These are phyloP conservation scores for Tephrocybe rancida DNA, from an alignment of 768 basidiomycete genomes.

Conservation along the genomic window DNA sequence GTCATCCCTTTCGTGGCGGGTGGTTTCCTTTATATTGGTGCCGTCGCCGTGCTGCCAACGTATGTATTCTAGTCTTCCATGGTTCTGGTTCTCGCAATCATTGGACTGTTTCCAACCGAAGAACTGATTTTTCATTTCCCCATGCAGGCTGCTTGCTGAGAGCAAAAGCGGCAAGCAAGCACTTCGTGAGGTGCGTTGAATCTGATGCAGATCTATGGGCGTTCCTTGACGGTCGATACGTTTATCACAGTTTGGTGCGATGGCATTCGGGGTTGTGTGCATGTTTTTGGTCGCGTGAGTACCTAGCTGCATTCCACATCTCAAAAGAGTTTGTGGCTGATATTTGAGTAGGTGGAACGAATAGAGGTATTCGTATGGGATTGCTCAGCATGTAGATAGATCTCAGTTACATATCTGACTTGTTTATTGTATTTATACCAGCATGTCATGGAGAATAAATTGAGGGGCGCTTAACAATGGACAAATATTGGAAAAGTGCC, in stretches of 20 bases:
- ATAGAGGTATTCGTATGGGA: slow-evolving; percentile 28
- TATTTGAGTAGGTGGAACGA: slow-evolving; percentile 69
- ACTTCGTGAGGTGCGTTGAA: slow-evolving; percentile 75
- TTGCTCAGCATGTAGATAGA: neutral
- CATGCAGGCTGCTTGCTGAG: slow-evolving; percentile 70
- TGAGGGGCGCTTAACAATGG: too few relatives aligned
- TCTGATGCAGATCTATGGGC: slow-evolving; percentile 8
- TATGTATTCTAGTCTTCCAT: slow-evolving; percentile 45
- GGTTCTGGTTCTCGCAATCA: neutral
- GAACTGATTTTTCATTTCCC: slow-evolving; percentile 12
- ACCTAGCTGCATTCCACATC: slow-evolving; percentile 3
- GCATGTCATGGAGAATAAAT: neutral
- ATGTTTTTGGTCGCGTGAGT: slow-evolving; percentile 94
- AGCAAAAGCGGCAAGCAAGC: slow-evolving; percentile 88
- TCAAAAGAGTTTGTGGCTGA: neutral
- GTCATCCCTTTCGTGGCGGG: slow-evolving; percentile 90
- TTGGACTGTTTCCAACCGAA: neutral
- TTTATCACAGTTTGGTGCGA: slow-evolving; percentile 76
- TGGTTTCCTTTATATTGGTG: slow-evolving; percentile 92
- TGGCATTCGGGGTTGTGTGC: slow-evolving; percentile 88
- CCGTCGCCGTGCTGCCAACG: slow-evolving; percentile 90
- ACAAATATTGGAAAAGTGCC: neutral
- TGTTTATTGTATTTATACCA: neutral
- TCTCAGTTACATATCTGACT: neutral
- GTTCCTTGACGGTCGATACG: slow-evolving; percentile 6